A percentile compares a stretch with the other conserved stretches of the same genome.
Conservation (phyloP, 805 yeast species). For the Kuraishia piskuri region DNA sequence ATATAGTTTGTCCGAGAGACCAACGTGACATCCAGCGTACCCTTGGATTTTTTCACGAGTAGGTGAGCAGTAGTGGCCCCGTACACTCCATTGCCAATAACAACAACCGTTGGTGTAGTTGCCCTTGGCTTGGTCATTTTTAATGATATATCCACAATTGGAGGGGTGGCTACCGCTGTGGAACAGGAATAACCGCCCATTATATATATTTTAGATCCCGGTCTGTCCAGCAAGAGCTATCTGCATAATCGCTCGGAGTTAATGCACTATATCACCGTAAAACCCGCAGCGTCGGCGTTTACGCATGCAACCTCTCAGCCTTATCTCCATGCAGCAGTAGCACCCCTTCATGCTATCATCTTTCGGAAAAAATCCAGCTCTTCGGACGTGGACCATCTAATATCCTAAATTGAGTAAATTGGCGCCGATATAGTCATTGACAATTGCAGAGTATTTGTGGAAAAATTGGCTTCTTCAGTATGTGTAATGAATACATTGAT, state of each 20-base stretch:
- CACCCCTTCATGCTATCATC: neutral
- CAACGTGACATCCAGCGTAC: conserved; percentile 7
- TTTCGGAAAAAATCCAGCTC: neutral
- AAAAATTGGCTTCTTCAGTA: neutral
- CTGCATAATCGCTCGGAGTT: neutral
- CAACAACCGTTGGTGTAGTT: conserved; percentile 1
- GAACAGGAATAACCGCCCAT: neutral
- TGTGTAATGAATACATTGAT: neutral
- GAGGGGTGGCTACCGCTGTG: too few species aligned
- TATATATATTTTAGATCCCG: neutral
- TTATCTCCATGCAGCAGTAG: neutral
- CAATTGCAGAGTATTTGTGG: too few species aligned
- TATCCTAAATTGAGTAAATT: too few species aligned
- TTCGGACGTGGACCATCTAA: too few species aligned
- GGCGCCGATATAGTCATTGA: too few species aligned
- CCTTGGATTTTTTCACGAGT: neutral
- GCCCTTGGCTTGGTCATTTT: neutral
- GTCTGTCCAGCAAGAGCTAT: too few species aligned
- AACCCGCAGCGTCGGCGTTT: neutral
- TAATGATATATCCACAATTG: neutral
- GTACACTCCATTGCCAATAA: conserved; percentile 9
- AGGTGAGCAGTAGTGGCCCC: conserved; percentile 7
- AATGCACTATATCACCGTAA: neutral
- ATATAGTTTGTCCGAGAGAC: conserved; percentile 7
- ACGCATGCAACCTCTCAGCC: neutral